Base-by-base conservation (phyloP, 345 rosid genomes). In the Aquilaria malaccensis region DNA sequence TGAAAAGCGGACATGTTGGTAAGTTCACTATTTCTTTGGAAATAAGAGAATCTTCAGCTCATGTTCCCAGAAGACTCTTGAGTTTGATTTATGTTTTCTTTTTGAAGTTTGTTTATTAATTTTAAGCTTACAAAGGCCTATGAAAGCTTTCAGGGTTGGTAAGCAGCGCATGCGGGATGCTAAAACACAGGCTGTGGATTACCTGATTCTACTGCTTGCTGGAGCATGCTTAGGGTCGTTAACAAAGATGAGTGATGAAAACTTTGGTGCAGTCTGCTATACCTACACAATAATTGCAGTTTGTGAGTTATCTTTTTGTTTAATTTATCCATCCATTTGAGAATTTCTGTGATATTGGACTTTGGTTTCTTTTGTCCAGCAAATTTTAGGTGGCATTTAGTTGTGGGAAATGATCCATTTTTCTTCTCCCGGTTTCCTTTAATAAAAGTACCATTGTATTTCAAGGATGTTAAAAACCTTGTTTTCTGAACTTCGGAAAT, bases 221-320 rank as follows among this genome's bases (percentile, higher is more conserved):
- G 99, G 96, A 64, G 91, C 91, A 61, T 90, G 96, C 82, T 78
- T 94, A 76, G 99, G 99, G 70, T 68, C 89, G 33, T 68, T 94
- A 47, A 67, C 77, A 54, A 79, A 82, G 70, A 72, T 56, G 9
- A 80, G 81, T 37, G 97, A 94, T 61, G 74, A 82, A 71, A 80
- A 72, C 60, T 88, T 94, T 61, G 99, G 97, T 58, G 87, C 82
- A 31, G 58, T 76, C 55, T 88, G 92, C 71, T 94, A 88, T 61
- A 78, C 82, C 33, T 80, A 90, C 48, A 85, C 96, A 45, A 86
- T 88, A n/a, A 94, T 90, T 33, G 99, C 95, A 33, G 93, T 94
- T 37, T 94, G 97, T 88, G 81, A 90, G 97, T 80, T 53, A 12
- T 30, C 51, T 69, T 61, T 54, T 4, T 32, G 50, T 33, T 12